Base-by-base conservation (phyloP, 2,329 filamentous ascomycete genomes). In the Trichoderma afroharzianum region DNA sequence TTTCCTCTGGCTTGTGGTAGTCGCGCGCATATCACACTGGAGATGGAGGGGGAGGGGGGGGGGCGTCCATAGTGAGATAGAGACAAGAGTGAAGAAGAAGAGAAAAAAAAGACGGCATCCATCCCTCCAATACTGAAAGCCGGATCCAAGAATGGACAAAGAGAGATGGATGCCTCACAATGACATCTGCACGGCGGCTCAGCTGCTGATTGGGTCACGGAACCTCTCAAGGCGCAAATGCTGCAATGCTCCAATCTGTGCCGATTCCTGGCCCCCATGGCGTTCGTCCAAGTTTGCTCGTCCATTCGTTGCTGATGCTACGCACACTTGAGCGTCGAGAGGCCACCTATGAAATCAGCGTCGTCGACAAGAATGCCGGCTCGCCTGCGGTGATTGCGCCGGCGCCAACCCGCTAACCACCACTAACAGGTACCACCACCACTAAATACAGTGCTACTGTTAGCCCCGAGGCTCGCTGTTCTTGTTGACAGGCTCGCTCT, bases 161-260 rank as follows among this genome's bases (percentile, higher is more conserved):
- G 11, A 39, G 24, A 63, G 68, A 70, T 43, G 68, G 68, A 70
- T 70, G 68, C 68, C 68, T 70, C 68, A 26, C 68, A 63, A 68
- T 68, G 36, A 43, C 66, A 58, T 68, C 66, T 57, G 30, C 18
- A 57, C 43, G 43, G 58, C 68, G 43, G 36, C 26, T 43, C 30
- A 30, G 47, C 58, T 30, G 59, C 33, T 63, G 59, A 70, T 68
- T 68, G 63, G 63, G 47, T 30, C 59, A n/a, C 33, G 1, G 36
- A 1, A 39, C 36, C 36, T 39, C 36, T 39, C 30, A n/a, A 43
- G n/a, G 33, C 15, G 36, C 32, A 33, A 47, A 32, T n/a, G 28
- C 55, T 59, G 15, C 55, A 30, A n/a, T 59, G 55, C 36, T 57
- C 47, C 64, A 68, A 68, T 24, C 28, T 28, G n/a, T 57, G 50